phyloP scores from a whole-genome alignment of 352 stramenopile species.

The Phytophthora tubulina region DNA sequence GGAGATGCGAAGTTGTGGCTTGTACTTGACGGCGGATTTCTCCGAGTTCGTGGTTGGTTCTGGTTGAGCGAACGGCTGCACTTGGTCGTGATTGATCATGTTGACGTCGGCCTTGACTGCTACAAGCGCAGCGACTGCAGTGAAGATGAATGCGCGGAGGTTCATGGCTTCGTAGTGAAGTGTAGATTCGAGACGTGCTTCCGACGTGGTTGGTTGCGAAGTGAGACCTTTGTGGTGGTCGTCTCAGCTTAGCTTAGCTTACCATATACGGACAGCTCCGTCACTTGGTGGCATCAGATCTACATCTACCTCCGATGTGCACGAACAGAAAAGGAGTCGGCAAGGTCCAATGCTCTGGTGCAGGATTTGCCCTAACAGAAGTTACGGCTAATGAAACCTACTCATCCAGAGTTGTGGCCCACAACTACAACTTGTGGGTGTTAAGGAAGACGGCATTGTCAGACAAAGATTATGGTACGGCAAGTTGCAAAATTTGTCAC shows the following conservation, averaged over 20 bases:
- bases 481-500: too few relatives aligned
- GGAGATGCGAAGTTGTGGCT: constrained; percentile 9
- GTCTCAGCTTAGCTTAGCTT: neutral
- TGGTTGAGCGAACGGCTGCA: constrained; percentile 16
- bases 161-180: too few relatives aligned
- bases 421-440: too few relatives aligned
- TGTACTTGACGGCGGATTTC: constrained; percentile 24
- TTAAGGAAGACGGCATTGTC: too few relatives aligned
- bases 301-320: constrained; percentile 10
- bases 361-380: too few relatives aligned
- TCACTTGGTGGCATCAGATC: too few relatives aligned
- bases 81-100: constrained; percentile 14
- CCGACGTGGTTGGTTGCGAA: neutral
- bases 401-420: too few relatives aligned
- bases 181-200: too few relatives aligned
- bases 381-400: too few relatives aligned
- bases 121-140: neutral
- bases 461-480: too few relatives aligned
- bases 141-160: constrained; percentile 1
- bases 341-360: neutral
- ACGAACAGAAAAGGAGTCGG: constrained; percentile 13
- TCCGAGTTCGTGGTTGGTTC: constrained; percentile 13
- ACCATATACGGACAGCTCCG: too few relatives aligned
- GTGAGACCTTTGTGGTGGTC: neutral
- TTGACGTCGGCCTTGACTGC: neutral